Percentiles rank a stretch among this genome's conserved stretches.
Evolutionary conservation across 2,329 filamentous ascomycete genomes (phyloP).

Genomic region (Phyllosticta citrichinensis): DNA sequence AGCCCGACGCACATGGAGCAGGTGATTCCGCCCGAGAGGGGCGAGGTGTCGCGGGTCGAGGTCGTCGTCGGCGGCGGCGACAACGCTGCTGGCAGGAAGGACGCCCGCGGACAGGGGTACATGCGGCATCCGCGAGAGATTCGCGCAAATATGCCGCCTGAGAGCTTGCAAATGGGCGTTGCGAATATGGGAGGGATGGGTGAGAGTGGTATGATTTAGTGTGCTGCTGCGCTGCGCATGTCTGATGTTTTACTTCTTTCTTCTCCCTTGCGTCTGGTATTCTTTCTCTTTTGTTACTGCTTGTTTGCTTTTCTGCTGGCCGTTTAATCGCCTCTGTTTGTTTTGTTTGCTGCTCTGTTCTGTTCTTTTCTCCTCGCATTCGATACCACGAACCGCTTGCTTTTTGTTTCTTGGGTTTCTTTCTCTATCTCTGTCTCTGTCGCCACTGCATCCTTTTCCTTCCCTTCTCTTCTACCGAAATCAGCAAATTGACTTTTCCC

Average conservation of each 20-base stretch:
- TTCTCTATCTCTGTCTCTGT: neutral
- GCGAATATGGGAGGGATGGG: slow-evolving; percentile 18
- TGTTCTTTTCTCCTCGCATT: neutral
- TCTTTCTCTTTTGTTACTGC: neutral
- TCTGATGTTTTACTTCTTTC: neutral
- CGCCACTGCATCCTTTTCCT: no score
- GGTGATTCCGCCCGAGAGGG: slow-evolving; percentile 27
- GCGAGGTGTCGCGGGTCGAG: neutral
- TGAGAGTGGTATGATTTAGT: slow-evolving; percentile 21
- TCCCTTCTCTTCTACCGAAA: no score
- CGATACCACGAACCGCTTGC: neutral
- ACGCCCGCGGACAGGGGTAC: slow-evolving; percentile 15
- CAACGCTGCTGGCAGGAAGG: neutral
- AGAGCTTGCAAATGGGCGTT: slow-evolving; percentile 35
- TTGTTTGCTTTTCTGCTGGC: neutral
- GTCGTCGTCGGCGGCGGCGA: neutral
- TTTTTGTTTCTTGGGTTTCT: neutral
- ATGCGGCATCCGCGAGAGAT: slow-evolving; percentile 35
- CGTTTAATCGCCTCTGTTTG: neutral
- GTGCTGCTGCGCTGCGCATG: neutral
- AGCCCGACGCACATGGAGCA: slow-evolving; percentile 27
- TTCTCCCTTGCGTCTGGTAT: neutral
- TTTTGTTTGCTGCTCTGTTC: neutral
- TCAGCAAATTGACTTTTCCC: no score
- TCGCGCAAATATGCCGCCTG: slow-evolving; percentile 41